These are phyloP conservation scores for Lachancea dasiensis DNA, from an alignment of 805 yeast genomes.

Conservation along the genomic window DNA sequence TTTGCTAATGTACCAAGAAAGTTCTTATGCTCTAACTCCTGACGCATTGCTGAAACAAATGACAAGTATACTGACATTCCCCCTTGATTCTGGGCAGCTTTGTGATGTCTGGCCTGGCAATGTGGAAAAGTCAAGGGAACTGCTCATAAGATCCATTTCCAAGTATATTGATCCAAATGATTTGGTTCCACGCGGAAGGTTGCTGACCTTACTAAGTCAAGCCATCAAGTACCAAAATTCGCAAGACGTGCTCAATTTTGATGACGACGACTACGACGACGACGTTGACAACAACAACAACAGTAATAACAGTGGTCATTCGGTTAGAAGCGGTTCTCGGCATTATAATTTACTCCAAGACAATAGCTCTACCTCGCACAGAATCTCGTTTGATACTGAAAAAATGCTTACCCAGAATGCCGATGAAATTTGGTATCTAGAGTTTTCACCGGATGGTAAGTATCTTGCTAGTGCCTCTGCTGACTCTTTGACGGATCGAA, in stretches of 20 bases:
- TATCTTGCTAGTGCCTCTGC: constrained; percentile 72
- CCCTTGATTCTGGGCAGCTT: constrained; percentile 18
- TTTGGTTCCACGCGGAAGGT: constrained; percentile 47
- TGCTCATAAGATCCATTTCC: constrained; percentile 39
- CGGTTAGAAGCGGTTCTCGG: constrained; percentile 13
- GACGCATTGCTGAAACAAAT: constrained; percentile 26
- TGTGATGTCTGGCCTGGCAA: constrained; percentile 32
- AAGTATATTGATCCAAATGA: constrained; percentile 45
- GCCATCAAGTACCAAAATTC: constrained; percentile 44
- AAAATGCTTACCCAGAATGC: constrained; percentile 39
- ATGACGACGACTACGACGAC: constrained; percentile 14
- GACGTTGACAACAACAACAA: no score
- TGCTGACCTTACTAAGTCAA: constrained; percentile 46
- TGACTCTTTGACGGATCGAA: constrained; percentile 41
- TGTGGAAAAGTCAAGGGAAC: constrained; percentile 34
- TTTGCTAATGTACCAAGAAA: constrained; percentile 13
- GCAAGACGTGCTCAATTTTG: constrained; percentile 32
- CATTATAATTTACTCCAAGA: constrained; percentile 20
- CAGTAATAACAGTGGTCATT: no score
- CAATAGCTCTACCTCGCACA: constrained; percentile 17
- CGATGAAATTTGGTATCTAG: constrained; percentile 80
- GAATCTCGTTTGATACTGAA: constrained; percentile 18
- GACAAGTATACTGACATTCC: constrained; percentile 31
- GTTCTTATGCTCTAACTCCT: constrained; percentile 17
- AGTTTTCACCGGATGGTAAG: constrained; percentile 72